Conservation (phyloP, 805 yeast genomes). For the Candida ovalis region DNA sequence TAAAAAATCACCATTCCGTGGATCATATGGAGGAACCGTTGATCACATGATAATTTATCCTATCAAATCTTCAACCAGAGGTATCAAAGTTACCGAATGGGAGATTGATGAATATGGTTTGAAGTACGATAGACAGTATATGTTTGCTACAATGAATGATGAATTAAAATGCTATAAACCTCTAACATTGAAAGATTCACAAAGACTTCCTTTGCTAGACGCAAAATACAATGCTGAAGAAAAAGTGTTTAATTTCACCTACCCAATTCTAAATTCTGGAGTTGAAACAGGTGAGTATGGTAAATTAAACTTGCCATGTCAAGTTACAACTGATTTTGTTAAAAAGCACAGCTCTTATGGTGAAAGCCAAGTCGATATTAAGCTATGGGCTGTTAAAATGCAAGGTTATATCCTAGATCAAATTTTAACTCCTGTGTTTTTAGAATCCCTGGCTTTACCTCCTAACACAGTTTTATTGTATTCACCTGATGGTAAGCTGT, state of each 20-base stretch:
- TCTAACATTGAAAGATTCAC: slow-evolving; percentile 14
- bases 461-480: slow-evolving; percentile 19
- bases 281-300: neutral
- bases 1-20: slow-evolving; percentile 4
- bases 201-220: slow-evolving; percentile 13
- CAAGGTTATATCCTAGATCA: slow-evolving; percentile 22
- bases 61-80: slow-evolving; percentile 26
- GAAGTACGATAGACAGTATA: slow-evolving; percentile 27
- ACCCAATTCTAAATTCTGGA: slow-evolving; percentile 2
- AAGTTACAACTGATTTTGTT: slow-evolving; percentile 16
- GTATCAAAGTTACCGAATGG: slow-evolving; percentile 26
- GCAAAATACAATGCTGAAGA: slow-evolving; percentile 11
- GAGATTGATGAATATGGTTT: slow-evolving; percentile 25
- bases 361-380: slow-evolving; percentile 1
- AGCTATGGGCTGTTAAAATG: slow-evolving; percentile 20
- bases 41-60: slow-evolving; percentile 28
- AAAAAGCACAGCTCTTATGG: slow-evolving; percentile 13
- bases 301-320: slow-evolving; percentile 18
- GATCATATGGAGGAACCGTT: slow-evolving; percentile 23
- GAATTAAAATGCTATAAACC: slow-evolving; percentile 11
- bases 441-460: slow-evolving; percentile 17
- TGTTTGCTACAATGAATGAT: slow-evolving; percentile 17
- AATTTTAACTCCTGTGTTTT: slow-evolving; percentile 18
- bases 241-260: slow-evolving; percentile 19
- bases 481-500: slow-evolving; percentile 25